Conservation (phyloP, 2,329 filamentous ascomycete genomes). For the Fusarium incarnatum region DNA sequence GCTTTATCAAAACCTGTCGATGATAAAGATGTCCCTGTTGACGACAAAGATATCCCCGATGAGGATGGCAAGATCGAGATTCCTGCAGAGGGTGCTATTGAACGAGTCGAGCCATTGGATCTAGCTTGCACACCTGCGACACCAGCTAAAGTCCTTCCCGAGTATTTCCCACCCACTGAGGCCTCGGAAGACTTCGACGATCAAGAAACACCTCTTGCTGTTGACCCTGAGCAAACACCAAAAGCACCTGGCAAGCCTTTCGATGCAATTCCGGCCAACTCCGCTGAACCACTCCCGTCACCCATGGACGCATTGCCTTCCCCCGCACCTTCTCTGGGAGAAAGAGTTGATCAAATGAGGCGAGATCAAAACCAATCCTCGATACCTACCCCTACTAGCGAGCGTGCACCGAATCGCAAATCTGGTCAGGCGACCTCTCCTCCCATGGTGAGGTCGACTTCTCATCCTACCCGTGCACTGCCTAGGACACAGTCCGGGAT, state of each 20-base stretch:
- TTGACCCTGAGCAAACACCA: constrained; percentile 43
- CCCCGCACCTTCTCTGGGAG: constrained; percentile 50
- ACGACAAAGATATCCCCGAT: constrained; percentile 40
- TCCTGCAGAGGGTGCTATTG: constrained; percentile 53
- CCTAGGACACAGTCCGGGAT: constrained; percentile 60
- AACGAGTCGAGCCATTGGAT: constrained; percentile 63
- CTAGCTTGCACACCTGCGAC: constrained; percentile 55
- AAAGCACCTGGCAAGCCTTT: constrained; percentile 25
- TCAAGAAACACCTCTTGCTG: constrained; percentile 25
- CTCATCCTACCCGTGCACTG: constrained; percentile 62
- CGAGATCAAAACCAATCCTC: constrained; percentile 58
- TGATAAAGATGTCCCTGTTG: constrained; percentile 32
- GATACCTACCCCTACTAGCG: constrained; percentile 44
- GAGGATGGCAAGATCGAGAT: constrained; percentile 50
- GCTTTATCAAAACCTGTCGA: constrained; percentile 44
- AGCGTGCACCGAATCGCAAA: constrained; percentile 58
- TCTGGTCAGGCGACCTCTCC: constrained; percentile 61
- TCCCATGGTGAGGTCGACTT: constrained; percentile 65
- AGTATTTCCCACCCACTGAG: constrained; percentile 19
- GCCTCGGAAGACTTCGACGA: background rate
- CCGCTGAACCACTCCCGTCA: constrained; percentile 22
- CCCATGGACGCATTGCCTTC: constrained; percentile 31
- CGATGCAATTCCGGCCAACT: constrained; percentile 31
- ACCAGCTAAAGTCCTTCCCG: constrained; percentile 34
- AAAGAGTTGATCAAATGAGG: constrained; percentile 64